These are phyloP conservation scores for Fusarium vanettenii DNA, from an alignment of 2,329 filamentous ascomycete genomes.

Conservation along the genomic window DNA sequence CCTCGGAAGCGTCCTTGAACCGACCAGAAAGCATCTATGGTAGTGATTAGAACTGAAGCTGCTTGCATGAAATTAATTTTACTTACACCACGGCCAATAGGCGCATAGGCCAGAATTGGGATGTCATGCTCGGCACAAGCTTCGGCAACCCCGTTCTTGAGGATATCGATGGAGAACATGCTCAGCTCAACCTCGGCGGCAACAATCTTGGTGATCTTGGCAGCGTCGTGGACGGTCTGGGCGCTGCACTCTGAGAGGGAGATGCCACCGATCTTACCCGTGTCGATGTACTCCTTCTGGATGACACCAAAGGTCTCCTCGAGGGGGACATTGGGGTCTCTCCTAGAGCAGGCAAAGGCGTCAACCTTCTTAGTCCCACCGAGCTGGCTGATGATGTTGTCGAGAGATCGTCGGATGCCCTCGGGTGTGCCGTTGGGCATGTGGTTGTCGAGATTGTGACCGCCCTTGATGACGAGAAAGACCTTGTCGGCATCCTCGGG, in stretches of 20 bases:
- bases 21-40: conserved; percentile 46
- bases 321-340: conserved; percentile 62
- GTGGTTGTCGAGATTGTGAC: conserved; percentile 50
- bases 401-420: conserved; percentile 66
- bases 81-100: conserved; percentile 68
- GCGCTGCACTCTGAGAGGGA: conserved; percentile 64
- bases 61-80: neutral
- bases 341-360: conserved; percentile 68
- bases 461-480: conserved; percentile 72
- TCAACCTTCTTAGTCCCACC: conserved; percentile 70
- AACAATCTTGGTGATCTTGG: conserved; percentile 56
- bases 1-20: conserved; percentile 40
- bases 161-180: conserved; percentile 60
- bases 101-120: conserved; percentile 78
- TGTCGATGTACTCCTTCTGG: conserved; percentile 60
- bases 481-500: conserved; percentile 73
- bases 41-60: conserved; percentile 14
- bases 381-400: conserved; percentile 63
- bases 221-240: conserved; percentile 61
- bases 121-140: conserved; percentile 73
- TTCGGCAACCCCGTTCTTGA: conserved; percentile 63
- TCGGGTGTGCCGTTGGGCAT: conserved; percentile 64
- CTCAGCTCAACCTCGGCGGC: conserved; percentile 67
- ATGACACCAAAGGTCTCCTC: conserved; percentile 57
- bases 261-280: conserved; percentile 63